Evolutionary conservation across 768 basidiomycete species (phyloP).

Genomic region (Suillus ampliporus): DNA sequence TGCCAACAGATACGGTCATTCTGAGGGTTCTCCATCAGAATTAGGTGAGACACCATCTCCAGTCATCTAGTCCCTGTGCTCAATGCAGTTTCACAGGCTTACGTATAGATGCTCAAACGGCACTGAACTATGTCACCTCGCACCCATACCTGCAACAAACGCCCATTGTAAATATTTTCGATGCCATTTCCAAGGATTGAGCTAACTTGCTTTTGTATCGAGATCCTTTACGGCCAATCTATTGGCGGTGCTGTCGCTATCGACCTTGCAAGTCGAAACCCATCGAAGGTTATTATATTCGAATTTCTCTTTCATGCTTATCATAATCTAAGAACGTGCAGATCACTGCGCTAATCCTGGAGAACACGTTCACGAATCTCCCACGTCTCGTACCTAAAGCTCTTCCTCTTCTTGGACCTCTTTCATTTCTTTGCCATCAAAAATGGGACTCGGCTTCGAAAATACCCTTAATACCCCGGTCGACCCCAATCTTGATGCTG

Average conservation of each 20-base stretch:
- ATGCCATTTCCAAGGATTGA: background rate
- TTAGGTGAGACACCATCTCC: constrained; percentile 54
- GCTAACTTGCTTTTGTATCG: background rate
- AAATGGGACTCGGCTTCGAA: constrained; percentile 84
- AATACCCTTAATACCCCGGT: constrained; percentile 63
- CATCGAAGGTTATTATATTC: constrained; percentile 55
- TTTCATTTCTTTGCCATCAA: constrained; percentile 84
- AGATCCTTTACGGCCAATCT: constrained; percentile 84
- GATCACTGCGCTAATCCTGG: constrained; percentile 83
- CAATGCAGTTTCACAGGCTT: constrained; percentile 57
- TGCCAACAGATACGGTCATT: constrained; percentile 75
- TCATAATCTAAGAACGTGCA: constrained; percentile 30
- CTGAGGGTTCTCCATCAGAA: constrained; percentile 87
- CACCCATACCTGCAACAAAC: constrained; percentile 70
- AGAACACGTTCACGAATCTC: constrained; percentile 93
- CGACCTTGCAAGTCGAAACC: constrained; percentile 82
- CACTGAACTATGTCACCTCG: constrained; percentile 72
- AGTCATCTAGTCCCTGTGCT: background rate
- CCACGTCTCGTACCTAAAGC: constrained; percentile 81
- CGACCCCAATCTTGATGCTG: constrained; percentile 81
- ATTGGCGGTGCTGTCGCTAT: constrained; percentile 95
- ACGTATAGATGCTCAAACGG: constrained; percentile 84
- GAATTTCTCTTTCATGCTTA: background rate
- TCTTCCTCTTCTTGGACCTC: constrained; percentile 72
- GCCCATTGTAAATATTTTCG: constrained; percentile 57